Evolutionary conservation across 2,329 filamentous ascomycete species (phyloP).

Genomic region (Taxawa tesnikishii): DNA sequence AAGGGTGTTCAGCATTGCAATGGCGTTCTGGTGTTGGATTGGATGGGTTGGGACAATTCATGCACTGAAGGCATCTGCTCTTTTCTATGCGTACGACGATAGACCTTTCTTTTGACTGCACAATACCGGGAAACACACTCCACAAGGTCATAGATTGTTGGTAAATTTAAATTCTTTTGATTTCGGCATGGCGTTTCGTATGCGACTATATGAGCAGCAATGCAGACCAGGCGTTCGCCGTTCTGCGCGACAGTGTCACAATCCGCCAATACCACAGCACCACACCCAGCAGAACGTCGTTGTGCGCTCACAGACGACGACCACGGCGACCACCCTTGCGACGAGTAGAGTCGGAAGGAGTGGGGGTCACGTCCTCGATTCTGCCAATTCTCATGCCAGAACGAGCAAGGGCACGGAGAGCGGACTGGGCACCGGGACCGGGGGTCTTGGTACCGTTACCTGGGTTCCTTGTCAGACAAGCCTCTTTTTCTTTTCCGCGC

Average conservation of each 20-base stretch:
- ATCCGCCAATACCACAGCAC: constrained; percentile 14
- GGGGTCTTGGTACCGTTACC: constrained; percentile 99
- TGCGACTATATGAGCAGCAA: constrained; percentile 10
- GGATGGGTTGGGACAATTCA: too few species aligned
- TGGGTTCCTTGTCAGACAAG: constrained; percentile 19
- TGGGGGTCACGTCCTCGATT: constrained; percentile 99
- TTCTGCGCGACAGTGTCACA: constrained; percentile 26
- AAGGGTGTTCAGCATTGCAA: too few species aligned
- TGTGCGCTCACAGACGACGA: constrained; percentile 74
- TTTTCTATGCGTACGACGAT: too few species aligned
- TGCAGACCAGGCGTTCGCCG: constrained; percentile 26
- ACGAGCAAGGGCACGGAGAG: constrained; percentile 95
- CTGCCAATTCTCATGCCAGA: constrained; percentile 99
- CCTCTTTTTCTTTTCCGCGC: constrained; percentile 1
- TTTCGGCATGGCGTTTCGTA: constrained; percentile 1
- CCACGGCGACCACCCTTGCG: constrained; percentile 99
- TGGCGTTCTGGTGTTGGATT: too few species aligned
- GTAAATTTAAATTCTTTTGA: constrained; percentile 5
- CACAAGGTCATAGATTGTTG: not conserved
- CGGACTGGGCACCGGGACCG: constrained; percentile 96
- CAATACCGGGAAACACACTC: not conserved
- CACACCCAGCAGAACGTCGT: constrained; percentile 7
- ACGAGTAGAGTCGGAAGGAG: constrained; percentile 96
- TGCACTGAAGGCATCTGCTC: too few species aligned
- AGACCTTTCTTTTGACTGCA: too few species aligned